A percentile compares a stretch with the other conserved stretches of the same genome.
Conservation (phyloP, 495 filamentous ascomycete species). For the Penicillium bialowiezense region DNA sequence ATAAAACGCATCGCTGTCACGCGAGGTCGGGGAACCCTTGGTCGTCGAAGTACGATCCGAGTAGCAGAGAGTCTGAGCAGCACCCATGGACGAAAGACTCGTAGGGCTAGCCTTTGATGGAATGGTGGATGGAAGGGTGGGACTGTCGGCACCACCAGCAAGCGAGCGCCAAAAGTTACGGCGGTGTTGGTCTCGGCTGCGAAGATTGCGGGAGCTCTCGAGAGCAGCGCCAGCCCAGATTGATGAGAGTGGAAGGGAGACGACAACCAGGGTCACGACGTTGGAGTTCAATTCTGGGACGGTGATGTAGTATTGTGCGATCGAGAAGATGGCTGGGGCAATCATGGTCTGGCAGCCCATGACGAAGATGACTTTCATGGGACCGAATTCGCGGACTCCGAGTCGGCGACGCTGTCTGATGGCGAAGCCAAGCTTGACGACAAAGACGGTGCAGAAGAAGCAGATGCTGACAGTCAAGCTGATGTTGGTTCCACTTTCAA, state of each 20-base stretch:
- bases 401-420: slow-evolving; percentile 54
- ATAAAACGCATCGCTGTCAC: slow-evolving; percentile 16
- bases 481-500: slow-evolving; percentile 53
- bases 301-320: slow-evolving; percentile 53
- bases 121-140: slow-evolving; percentile 6
- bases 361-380: slow-evolving; percentile 69
- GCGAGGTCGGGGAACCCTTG: slow-evolving; percentile 6
- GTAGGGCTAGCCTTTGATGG: slow-evolving; percentile 14
- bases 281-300: slow-evolving; percentile 61
- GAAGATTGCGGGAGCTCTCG: slow-evolving; percentile 10
- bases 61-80: slow-evolving; percentile 30
- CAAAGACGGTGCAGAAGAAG: slow-evolving; percentile 74
- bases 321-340: slow-evolving; percentile 75
- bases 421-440: slow-evolving; percentile 63
- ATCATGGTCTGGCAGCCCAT: slow-evolving; percentile 77
- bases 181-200: slow-evolving; percentile 6
- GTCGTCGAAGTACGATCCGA: slow-evolving; percentile 13
- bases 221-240: slow-evolving; percentile 65
- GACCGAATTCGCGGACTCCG: slow-evolving; percentile 58
- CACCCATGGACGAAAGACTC: slow-evolving; percentile 12
- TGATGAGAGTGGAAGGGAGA: slow-evolving; percentile 77
- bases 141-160: slow-evolving; percentile 15
- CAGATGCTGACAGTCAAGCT: slow-evolving; percentile 63
- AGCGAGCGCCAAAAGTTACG: slow-evolving; percentile 31
- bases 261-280: slow-evolving; percentile 62